These are phyloP conservation scores for Gloeopeniophorella convolvens DNA, from an alignment of 768 basidiomycete genomes.

Conservation along the genomic window DNA sequence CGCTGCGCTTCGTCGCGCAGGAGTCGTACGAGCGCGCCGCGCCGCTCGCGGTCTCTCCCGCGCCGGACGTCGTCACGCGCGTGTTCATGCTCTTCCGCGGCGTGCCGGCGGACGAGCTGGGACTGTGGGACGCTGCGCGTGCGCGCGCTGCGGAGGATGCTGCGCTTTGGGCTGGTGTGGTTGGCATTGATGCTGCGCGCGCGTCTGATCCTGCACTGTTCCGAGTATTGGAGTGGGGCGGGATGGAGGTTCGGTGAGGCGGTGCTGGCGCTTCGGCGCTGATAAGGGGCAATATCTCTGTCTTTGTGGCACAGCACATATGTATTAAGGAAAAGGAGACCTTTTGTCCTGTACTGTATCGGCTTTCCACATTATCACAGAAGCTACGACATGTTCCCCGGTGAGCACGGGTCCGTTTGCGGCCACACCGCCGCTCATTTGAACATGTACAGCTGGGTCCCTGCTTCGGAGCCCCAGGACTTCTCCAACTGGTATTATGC, in stretches of 20 bases:
- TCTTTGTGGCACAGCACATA: too few relatives aligned
- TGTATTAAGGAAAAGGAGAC: too few relatives aligned
- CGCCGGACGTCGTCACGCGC: conserved; percentile 38
- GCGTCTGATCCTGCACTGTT: conserved; percentile 29
- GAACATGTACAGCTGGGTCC: too few relatives aligned
- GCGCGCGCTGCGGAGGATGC: conserved; percentile 22
- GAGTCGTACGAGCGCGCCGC: conserved; percentile 36
- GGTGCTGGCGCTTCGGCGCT: too few relatives aligned
- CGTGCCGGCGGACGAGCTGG: conserved; percentile 23
- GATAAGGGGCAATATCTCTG: neutral
- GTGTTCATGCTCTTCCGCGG: conserved; percentile 45
- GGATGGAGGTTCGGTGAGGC: neutral
- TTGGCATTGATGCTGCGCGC: conserved; percentile 29
- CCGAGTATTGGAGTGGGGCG: conserved; percentile 43
- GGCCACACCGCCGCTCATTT: too few relatives aligned
- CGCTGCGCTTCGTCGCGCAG: conserved; percentile 42
- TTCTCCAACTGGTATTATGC: too few relatives aligned
- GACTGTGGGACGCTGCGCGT: conserved; percentile 27
- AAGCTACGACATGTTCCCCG: too few relatives aligned
- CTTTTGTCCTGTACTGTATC: too few relatives aligned
- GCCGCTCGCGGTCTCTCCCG: conserved; percentile 32
- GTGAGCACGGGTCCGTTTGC: too few relatives aligned
- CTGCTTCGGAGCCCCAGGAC: too few relatives aligned
- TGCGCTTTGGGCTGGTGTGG: conserved; percentile 29
- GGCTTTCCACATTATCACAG: too few relatives aligned